Evolutionary conservation across 1,139 yeast genomes (phyloP).

Genomic region (Geotrichum australiense): DNA sequence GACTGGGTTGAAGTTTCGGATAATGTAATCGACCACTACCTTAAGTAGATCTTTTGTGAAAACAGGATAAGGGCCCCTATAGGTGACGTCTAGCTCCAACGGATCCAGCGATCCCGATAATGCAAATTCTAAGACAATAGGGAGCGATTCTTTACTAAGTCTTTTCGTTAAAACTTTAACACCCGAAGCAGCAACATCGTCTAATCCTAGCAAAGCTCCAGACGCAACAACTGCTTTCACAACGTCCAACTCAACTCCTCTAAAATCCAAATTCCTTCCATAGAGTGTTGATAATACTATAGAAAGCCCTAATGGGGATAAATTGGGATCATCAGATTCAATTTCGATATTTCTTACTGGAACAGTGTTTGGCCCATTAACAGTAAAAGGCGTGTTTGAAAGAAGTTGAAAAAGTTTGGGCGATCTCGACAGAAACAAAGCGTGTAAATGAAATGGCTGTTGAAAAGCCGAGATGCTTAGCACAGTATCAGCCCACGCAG

Average conservation of each 20-base stretch:
- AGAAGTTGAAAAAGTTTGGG: conserved; percentile 30
- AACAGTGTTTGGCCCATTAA: background rate
- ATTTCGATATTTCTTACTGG: conserved; percentile 46
- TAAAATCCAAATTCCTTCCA: conserved; percentile 29
- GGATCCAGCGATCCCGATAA: conserved; percentile 11
- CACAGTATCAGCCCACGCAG: conserved; percentile 36
- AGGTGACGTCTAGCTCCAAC: conserved; percentile 22
- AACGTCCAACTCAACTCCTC: conserved; percentile 23
- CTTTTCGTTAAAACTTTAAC: conserved; percentile 23
- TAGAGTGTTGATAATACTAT: conserved; percentile 34
- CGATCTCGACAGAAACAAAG: conserved; percentile 32
- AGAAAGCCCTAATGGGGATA: conserved; percentile 36
- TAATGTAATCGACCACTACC: conserved; percentile 24
- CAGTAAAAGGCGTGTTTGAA: conserved; percentile 19
- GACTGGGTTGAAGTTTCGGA: conserved; percentile 23
- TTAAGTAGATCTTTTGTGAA: conserved; percentile 27
- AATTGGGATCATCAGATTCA: conserved; percentile 47
- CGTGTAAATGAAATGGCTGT: conserved; percentile 31
- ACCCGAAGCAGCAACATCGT: conserved; percentile 27
- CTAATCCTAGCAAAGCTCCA: conserved; percentile 30
- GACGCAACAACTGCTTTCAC: conserved; percentile 32
- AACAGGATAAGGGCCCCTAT: conserved; percentile 34
- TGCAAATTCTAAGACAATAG: conserved; percentile 25
- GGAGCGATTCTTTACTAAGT: conserved; percentile 24
- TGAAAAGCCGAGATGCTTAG: conserved; percentile 22